Conservation (phyloP, 768 basidiomycete genomes). For the Panaeolus papilionaceus region DNA sequence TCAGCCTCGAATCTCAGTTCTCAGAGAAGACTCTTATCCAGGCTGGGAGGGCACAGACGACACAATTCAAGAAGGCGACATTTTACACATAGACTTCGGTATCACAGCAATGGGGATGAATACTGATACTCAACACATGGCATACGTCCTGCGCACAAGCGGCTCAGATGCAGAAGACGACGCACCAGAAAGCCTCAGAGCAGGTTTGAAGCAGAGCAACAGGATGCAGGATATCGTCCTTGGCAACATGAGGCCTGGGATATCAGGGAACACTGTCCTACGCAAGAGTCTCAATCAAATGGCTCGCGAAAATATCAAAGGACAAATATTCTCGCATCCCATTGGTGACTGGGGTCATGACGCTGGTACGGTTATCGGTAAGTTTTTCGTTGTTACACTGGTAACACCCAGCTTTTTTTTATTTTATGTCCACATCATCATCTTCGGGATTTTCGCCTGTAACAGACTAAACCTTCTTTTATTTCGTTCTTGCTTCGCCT, state of each 20-base stretch:
- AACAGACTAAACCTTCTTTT: conserved; percentile 1
- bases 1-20: conserved; percentile 55
- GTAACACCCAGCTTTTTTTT: background rate
- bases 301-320: conserved; percentile 49
- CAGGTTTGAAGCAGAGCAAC: conserved; percentile 52
- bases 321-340: conserved; percentile 58
- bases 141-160: conserved; percentile 52
- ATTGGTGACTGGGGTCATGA: conserved; percentile 64
- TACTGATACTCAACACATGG: conserved; percentile 63
- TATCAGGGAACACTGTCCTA: conserved; percentile 55
- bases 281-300: conserved; percentile 47
- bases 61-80: conserved; percentile 52
- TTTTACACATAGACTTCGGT: conserved; percentile 62
- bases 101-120: conserved; percentile 60
- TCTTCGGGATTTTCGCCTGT: conserved; percentile 5
- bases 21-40: conserved; percentile 47
- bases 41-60: conserved; percentile 47
- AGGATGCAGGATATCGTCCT: conserved; percentile 58
- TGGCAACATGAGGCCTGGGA: conserved; percentile 48
- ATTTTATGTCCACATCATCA: background rate
- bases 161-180: conserved; percentile 42
- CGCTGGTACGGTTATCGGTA: conserved; percentile 54
- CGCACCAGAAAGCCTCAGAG: conserved; percentile 48
- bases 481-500: background rate
- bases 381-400: conserved; percentile 9